Base-by-base conservation (phyloP, 495 filamentous ascomycete genomes). In the Penicillium taxi region DNA sequence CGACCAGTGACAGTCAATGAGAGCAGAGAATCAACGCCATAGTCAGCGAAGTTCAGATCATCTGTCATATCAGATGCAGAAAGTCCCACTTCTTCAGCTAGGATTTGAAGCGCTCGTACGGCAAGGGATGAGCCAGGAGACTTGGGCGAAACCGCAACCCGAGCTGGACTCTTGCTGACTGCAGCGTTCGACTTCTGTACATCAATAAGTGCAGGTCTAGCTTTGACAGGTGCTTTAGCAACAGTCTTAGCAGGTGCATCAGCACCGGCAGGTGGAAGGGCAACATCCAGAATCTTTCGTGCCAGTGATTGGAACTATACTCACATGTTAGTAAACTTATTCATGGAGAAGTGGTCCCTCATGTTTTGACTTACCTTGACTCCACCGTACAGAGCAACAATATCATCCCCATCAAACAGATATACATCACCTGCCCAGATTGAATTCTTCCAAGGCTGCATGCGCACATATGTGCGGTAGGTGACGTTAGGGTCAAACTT, bases 381-480 rank as follows among this genome's bases (percentile, higher is more conserved):
- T 30, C 74, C 77, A 36, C 82, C 77, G 36, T 78, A 83, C 25
- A 83, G 58, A 30, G 79, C 81, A 26, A 77, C 73, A 41, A 84
- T 77, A 31, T 81, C 76, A 5, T 66, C 61, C 1, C 59, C 67
- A 2, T 73, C 63, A 20, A 77, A 68, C 18, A 77, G 52, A 29
- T 66, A 70, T 4, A 74, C 67, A 52, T 78, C 73, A 30, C 73
- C 73, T 16, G 58, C 56, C 35, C 58, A 67, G 31, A 69, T 68
- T 1, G 63, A 68, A 16, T 61, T 50, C 11, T 56, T 53, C 48
- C 58, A 64, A 1, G 61, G 44, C 63, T 74, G 67, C 59, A 81
- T 88, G 38, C 74, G 74, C 39, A 85, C 77, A 58, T 87, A 84
- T 4, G 74, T 77, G 31, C 72, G 70, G 47, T 87, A 90, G 0